Evolutionary conservation across 495 filamentous ascomycete species (phyloP).

Genomic region (Hypoxylon trugodes): DNA sequence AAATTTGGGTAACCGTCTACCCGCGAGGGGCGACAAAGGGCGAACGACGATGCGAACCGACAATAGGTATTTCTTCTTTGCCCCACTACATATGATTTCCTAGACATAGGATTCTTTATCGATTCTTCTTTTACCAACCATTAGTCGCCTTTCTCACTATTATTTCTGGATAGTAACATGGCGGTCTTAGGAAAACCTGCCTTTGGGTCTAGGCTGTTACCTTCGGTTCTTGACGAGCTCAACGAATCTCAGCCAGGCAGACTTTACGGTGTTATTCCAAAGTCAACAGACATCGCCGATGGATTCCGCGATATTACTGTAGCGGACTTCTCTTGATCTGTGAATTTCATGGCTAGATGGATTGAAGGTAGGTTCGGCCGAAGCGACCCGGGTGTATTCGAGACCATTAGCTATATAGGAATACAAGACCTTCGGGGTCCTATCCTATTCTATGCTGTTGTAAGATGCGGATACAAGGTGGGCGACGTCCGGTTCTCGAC

Average conservation of each 20-base stretch:
- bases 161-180: no score
- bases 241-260: not conserved
- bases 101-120: no score
- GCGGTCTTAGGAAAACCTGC: not conserved
- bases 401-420: slow-evolving; percentile 54
- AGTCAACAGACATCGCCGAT: slow-evolving; percentile 32
- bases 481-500: no score
- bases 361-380: slow-evolving; percentile 45
- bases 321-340: slow-evolving; percentile 23
- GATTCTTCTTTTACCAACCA: no score
- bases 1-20: no score
- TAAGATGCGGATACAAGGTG: slow-evolving; percentile 62
- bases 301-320: slow-evolving; percentile 29
- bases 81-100: no score
- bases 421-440: slow-evolving; percentile 54
- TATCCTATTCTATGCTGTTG: slow-evolving; percentile 50
- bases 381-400: slow-evolving; percentile 33
- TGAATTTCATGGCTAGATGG: slow-evolving; percentile 45
- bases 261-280: slow-evolving; percentile 36
- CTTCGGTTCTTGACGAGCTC: slow-evolving; percentile 6
- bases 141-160: no score
- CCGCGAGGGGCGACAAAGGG: no score
- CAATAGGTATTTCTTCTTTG: no score
- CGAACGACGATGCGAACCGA: no score
- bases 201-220: slow-evolving; percentile 7